Evolutionary conservation across 2,329 filamentous ascomycete species (phyloP), one percentile per base, ranked within the genome.

Genomic region (Monilinia vaccinii-corymbosi): DNA sequence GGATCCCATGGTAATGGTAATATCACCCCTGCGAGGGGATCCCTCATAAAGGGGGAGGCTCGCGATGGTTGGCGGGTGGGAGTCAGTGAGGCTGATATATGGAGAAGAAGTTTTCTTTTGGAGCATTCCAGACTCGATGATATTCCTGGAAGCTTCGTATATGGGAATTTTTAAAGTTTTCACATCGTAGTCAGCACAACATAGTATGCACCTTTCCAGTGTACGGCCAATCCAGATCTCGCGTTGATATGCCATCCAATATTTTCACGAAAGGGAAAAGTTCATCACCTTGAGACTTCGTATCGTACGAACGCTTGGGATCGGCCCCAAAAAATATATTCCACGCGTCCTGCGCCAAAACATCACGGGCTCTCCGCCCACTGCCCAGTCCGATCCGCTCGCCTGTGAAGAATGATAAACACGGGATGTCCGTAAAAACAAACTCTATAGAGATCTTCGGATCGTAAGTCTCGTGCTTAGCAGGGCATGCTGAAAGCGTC

Each of bases 1-100:
- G 50, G n/a, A 31, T 53, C 36, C 55, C 45, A 49, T 57, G 44
- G 55, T 48, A 57, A 49, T 36, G 55, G 32, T 38, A 31, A 57
- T 9, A 36, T 4, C 10, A 21, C 23, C 44, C 55, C 45, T 57
- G 55, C 21, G 55, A 49, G 16, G 32, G 55, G 55, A 40, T 38
- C 44, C 23, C 28, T 49, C 36, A 49, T 21, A 38, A 46, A 56
- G 40, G 40, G 31, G 31, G 40, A 44, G 40, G n/a, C 36, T 44
- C 18, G n/a, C 9, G 18, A 44, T 44, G n/a, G 8, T 21, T 21
- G 40, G 16, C n/a, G 16, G 9, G 8, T 49, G 47, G 34, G 5
- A 16, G 36, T 38, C 13, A 14, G 3, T 49, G 47, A 34, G 47
- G 47, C 31, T 40, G 18, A 40, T 40, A 16, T 31, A 52, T 52